phyloP scores from a whole-genome alignment of 441 rosid genomes.

The Pelargonium cotyledonis region DNA sequence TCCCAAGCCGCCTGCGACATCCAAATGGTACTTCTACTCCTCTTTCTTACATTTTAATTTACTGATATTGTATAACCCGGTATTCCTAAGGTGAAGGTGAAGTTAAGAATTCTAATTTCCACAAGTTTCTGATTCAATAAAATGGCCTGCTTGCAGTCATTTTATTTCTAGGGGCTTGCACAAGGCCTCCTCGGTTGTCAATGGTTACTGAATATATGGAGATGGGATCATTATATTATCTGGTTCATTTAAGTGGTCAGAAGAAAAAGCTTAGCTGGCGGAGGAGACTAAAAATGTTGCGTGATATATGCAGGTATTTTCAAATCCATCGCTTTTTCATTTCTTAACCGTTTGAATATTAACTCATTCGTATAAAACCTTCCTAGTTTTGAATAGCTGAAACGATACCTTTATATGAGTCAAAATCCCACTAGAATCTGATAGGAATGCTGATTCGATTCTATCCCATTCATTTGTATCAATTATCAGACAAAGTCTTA shows the following conservation, averaged over 20 bases:
- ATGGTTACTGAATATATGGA: constrained; percentile 98
- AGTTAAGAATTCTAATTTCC: constrained; percentile 1
- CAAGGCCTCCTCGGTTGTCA: constrained; percentile 82
- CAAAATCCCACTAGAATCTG: too few relatives aligned
- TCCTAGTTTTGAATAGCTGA: too few relatives aligned
- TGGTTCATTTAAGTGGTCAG: constrained; percentile 86
- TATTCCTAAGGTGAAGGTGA: neutral
- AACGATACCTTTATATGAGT: too few relatives aligned
- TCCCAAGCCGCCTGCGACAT: constrained; percentile 87
- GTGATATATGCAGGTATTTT: constrained; percentile 88
- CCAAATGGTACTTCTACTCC: constrained; percentile 66
- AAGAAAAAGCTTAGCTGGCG: constrained; percentile 89
- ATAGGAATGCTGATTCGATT: too few relatives aligned
- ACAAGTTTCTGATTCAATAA: constrained; percentile 8
- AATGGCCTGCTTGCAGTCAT: constrained; percentile 55
- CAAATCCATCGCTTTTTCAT: constrained; percentile 2
- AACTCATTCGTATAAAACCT: too few relatives aligned
- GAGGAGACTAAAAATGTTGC: constrained; percentile 80
- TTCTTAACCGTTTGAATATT: neutral
- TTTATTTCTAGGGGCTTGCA: constrained; percentile 96
- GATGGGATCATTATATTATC: constrained; percentile 80
- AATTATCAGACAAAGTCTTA: too few relatives aligned
- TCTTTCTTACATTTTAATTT: constrained; percentile 7
- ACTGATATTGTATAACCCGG: constrained; percentile 3
- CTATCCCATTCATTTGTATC: too few relatives aligned